These are phyloP conservation scores for Cymbopogon citratus DNA, from an alignment of 176 grass and related monocot species.

Conservation along the genomic window DNA sequence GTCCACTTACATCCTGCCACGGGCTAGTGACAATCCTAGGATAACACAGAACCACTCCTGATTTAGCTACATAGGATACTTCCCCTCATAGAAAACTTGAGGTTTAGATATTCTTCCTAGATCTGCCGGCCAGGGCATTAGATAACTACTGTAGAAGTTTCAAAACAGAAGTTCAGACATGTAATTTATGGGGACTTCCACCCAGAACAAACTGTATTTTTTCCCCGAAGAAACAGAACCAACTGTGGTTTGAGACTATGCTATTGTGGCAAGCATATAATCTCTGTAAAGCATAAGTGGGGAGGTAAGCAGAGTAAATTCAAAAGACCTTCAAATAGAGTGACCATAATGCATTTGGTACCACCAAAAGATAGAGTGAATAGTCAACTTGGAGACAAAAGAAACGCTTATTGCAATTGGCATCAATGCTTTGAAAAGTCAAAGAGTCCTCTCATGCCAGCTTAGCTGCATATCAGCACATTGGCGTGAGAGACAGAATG, in stretches of 20 bases:
- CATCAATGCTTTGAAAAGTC: not conserved
- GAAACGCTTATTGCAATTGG: not conserved
- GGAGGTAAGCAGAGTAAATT: not conserved
- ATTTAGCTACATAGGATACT: not conserved
- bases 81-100: not conserved
- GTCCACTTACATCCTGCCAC: conserved; percentile 6
- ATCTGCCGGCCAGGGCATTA: conserved; percentile 1
- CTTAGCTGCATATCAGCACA: conserved; percentile 6
- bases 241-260: not conserved
- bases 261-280: not conserved
- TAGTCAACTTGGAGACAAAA: not conserved
- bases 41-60: conserved; percentile 2
- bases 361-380: not conserved
- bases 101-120: not conserved
- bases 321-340: not conserved
- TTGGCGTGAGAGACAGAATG: not conserved
- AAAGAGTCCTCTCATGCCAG: not conserved
- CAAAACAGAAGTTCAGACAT: not conserved
- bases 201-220: not conserved
- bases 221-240: not conserved
- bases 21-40: not conserved
- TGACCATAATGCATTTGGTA: not conserved
- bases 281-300: too few relatives aligned
- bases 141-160: not conserved
- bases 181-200: not conserved